Evolutionary conservation across 2,329 filamentous ascomycete genomes (phyloP), one percentile per base, ranked within the genome.

Genomic region (Colletotrichum agaves): DNA sequence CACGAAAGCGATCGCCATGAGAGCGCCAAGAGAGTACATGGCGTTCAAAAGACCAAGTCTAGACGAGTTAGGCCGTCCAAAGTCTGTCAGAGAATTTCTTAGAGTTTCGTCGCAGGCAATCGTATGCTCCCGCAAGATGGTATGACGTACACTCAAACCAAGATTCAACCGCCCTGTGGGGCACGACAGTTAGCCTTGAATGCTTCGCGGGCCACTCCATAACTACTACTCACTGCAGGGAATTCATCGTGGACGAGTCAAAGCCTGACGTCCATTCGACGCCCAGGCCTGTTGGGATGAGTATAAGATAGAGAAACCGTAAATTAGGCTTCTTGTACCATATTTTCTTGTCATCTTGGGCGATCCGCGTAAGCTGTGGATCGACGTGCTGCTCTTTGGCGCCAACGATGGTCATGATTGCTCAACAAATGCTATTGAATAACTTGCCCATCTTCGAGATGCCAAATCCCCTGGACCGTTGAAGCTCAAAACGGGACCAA

Each of bases 21-120:
- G 76, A 19, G 79, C 81, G 56, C 84, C 84, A 13, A 86, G 77
- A 11, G 81, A 79, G 78, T 84, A 82, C 70, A 84, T 83, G 19
- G 81, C 80, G 53, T 72, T 77, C 61, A 78, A 72, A 2, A 78
- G 71, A 1, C 76, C 76, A 4, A 78, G 76, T 2, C 77, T 74
- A 10, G 75, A 72, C 13, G 78, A 77, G 21, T 74, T 78, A 1
- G 81, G 81, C 41, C 80, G 75, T 50, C 75, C 76, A 61, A 83
- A 83, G 71, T 81, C 78, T 79, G 59, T 11, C 15, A 4, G 2
- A 13, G 2, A n/a, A 27, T 4, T 33, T 15, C 8, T 59, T 11
- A 61, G 56, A 44, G 12, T n/a, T n/a, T 57, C 12, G 1, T 17
- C 13, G 4, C 31, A 4, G 35, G 33, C 10, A 3, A 19, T n/a